phyloP scores from a whole-genome alignment of 1,284 basidiomycete genomes.

The Ceraceosorus guamensis region DNA sequence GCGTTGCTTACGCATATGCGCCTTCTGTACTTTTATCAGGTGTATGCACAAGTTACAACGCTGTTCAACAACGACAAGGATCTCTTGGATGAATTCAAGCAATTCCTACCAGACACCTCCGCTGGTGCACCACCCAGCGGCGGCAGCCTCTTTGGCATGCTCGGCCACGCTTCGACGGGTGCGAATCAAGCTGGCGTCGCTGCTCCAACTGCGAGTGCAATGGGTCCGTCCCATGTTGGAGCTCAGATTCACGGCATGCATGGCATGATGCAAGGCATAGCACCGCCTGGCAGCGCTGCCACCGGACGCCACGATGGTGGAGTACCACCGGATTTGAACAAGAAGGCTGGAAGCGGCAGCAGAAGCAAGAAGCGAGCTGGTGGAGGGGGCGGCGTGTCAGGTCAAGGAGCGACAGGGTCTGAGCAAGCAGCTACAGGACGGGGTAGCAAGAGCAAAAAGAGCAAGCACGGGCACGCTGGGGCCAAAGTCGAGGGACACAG shows the following conservation, averaged over 20 bases:
- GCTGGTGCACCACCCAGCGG: constrained; percentile 29
- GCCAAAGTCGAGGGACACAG: constrained; percentile 6
- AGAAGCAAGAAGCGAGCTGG: constrained; percentile 56
- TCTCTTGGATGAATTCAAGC: constrained; percentile 88
- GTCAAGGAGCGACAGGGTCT: too few species aligned
- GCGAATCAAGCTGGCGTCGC: constrained; percentile 19
- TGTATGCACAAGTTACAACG: constrained; percentile 83
- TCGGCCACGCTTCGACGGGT: constrained; percentile 47
- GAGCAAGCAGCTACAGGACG: constrained; percentile 29
- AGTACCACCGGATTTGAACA: constrained; percentile 18
- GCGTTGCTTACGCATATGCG: neutral
- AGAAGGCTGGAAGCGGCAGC: constrained; percentile 36
- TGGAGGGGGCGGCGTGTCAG: constrained; percentile 12
- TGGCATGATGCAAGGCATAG: too few species aligned
- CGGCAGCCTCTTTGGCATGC: constrained; percentile 50
- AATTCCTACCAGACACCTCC: constrained; percentile 73
- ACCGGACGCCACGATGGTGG: constrained; percentile 16
- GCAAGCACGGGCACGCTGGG: constrained; percentile 31
- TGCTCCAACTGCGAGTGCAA: constrained; percentile 5
- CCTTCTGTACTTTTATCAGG: constrained; percentile 57
- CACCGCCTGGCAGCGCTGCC: constrained; percentile 16
- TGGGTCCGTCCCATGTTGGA: constrained; percentile 4
- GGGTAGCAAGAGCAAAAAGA: constrained; percentile 43
- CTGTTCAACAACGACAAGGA: constrained; percentile 90
- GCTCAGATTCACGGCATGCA: too few species aligned